Percentiles rank a stretch among this genome's conserved stretches.
phyloP scores from a whole-genome alignment of 495 filamentous ascomycete species.

The Trichoderma virens region DNA sequence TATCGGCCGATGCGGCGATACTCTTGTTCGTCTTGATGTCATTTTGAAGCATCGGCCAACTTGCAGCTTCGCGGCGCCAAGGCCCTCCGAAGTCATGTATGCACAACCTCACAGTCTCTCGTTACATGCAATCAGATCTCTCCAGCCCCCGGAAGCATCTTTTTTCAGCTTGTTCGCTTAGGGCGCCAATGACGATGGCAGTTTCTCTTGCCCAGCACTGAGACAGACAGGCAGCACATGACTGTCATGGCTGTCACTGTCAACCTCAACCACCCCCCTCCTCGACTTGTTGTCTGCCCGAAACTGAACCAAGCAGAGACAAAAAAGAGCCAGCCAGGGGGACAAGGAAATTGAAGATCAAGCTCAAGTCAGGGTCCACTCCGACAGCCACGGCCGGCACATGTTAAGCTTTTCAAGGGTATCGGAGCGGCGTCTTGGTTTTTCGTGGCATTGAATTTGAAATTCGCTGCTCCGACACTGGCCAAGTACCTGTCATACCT shows the following conservation, averaged over 20 bases:
- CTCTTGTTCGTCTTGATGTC: neutral
- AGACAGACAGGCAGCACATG: neutral
- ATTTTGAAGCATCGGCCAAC: neutral
- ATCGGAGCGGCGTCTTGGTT: neutral
- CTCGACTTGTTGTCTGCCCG: too few relatives aligned
- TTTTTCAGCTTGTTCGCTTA: neutral
- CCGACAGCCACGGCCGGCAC: too few relatives aligned
- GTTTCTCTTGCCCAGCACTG: too few relatives aligned
- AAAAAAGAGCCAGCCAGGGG: neutral
- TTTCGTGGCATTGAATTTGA: neutral
- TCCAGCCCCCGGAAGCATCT: too few relatives aligned
- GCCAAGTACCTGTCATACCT: neutral
- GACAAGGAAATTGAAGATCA: neutral
- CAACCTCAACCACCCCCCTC: too few relatives aligned
- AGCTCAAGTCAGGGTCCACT: neutral
- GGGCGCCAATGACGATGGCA: neutral
- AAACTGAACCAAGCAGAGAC: too few relatives aligned
- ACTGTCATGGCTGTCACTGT: too few relatives aligned
- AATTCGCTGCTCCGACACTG: neutral
- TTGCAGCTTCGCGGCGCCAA: neutral
- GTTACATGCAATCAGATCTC: too few relatives aligned
- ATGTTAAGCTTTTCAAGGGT: conserved; percentile 7
- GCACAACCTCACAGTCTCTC: too few relatives aligned
- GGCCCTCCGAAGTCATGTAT: too few relatives aligned
- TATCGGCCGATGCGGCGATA: neutral